phyloP scores from a whole-genome alignment of 257 asterid species.

The Ligustrum vulgare region DNA sequence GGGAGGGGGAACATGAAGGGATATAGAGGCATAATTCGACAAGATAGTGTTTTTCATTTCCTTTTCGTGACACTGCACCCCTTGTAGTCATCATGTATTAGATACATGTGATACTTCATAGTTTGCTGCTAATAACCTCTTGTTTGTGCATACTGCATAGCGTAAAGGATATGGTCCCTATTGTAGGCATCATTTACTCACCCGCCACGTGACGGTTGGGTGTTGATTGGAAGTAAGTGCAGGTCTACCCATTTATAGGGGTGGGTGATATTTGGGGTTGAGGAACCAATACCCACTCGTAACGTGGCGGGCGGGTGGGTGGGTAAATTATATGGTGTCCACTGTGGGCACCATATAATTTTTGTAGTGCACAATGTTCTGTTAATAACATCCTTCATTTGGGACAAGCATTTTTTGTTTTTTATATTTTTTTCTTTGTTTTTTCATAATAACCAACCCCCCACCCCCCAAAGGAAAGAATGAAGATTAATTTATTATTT shows the following conservation, averaged over 20 bases:
- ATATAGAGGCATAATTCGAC: background rate
- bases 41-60: background rate
- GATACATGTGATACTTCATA: background rate
- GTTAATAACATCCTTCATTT: background rate
- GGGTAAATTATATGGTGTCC: no score
- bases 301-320: no score
- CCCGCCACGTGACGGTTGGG: no score
- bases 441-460: background rate
- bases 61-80: background rate
- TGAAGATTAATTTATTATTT: background rate
- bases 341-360: no score
- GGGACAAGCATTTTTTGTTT: background rate
- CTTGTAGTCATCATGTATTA: background rate
- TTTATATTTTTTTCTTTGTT: background rate
- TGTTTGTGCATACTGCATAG: background rate
- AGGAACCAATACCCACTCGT: no score
- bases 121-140: no score
- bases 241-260: no score
- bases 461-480: background rate
- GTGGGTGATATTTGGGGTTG: no score
- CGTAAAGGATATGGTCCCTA: no score
- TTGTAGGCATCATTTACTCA: no score
- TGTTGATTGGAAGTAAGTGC: no score
- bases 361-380: background rate
- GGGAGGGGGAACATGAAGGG: background rate